phyloP scores from a whole-genome alignment of 148 eudicot genomes.

The Heliamphora exappendiculata region DNA sequence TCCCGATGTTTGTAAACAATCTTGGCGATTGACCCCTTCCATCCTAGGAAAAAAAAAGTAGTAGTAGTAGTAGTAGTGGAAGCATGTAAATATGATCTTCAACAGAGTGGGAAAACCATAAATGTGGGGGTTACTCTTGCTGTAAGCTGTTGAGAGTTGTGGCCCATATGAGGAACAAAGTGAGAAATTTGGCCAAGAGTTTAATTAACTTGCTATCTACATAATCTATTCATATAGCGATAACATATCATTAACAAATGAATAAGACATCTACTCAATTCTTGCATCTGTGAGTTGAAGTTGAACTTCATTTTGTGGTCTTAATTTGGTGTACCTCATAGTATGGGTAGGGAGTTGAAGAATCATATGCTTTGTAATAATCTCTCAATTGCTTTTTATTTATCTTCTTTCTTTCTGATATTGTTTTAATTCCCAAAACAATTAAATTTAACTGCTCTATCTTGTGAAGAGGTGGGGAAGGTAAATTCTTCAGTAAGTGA shows the following conservation, averaged over 20 bases:
- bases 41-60: too few species aligned
- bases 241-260: not conserved
- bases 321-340: slow-evolving; percentile 1
- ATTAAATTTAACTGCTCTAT: not conserved
- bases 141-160: not conserved
- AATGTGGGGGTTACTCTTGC: not conserved
- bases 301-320: not conserved
- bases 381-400: not conserved
- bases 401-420: not conserved
- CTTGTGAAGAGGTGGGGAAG: slow-evolving; percentile 30
- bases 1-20: too few species aligned
- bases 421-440: not conserved
- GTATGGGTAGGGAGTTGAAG: not conserved
- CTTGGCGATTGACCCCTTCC: too few species aligned
- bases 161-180: not conserved
- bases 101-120: not conserved
- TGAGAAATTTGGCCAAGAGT: not conserved
- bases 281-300: not conserved
- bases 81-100: not conserved
- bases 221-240: not conserved
- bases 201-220: too few species aligned
- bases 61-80: too few species aligned
- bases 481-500: slow-evolving; percentile 40
- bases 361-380: not conserved
- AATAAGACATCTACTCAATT: not conserved